These are phyloP conservation scores for Thelonectria blattea DNA, from an alignment of 2,329 filamentous ascomycete genomes.

Conservation along the genomic window DNA sequence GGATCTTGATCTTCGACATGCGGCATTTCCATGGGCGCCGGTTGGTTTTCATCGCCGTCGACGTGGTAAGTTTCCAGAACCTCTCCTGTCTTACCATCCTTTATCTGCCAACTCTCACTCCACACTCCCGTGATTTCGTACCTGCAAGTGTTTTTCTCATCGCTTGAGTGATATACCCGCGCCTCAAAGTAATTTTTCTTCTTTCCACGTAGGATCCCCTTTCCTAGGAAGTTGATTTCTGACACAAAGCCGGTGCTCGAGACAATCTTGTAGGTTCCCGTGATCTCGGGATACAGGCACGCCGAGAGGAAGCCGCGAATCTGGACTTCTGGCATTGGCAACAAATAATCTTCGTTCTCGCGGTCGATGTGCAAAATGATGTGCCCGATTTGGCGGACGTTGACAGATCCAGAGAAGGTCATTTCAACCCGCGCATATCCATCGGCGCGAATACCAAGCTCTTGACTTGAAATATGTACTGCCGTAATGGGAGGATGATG, in stretches of 20 bases:
- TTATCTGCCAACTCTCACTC: constrained; percentile 32
- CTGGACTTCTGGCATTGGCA: constrained; percentile 55
- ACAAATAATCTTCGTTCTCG: constrained; percentile 55
- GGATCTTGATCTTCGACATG: constrained; percentile 73
- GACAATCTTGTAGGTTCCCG: constrained; percentile 52
- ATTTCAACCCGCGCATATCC: constrained; percentile 60
- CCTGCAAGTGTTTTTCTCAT: constrained; percentile 28
- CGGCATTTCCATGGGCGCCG: constrained; percentile 37
- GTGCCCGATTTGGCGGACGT: constrained; percentile 58
- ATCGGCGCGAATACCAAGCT: constrained; percentile 53
- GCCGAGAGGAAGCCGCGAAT: constrained; percentile 55
- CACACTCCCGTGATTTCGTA: constrained; percentile 29
- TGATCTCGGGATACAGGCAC: constrained; percentile 56
- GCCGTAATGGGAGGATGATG: constrained; percentile 61
- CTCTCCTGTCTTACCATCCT: constrained; percentile 41
- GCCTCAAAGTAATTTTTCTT: constrained; percentile 53
- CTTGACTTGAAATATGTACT: constrained; percentile 53
- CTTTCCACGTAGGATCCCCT: constrained; percentile 46
- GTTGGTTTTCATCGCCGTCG: constrained; percentile 43
- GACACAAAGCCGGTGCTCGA: constrained; percentile 53
- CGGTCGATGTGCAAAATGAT: constrained; percentile 56
- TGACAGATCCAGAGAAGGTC: constrained; percentile 55
- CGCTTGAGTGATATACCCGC: constrained; percentile 47
- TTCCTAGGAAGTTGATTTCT: constrained; percentile 55
- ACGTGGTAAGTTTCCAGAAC: constrained; percentile 46